Evolutionary conservation across 2,329 filamentous ascomycete species (phyloP).

Genomic region (Aspergillus sp.): DNA sequence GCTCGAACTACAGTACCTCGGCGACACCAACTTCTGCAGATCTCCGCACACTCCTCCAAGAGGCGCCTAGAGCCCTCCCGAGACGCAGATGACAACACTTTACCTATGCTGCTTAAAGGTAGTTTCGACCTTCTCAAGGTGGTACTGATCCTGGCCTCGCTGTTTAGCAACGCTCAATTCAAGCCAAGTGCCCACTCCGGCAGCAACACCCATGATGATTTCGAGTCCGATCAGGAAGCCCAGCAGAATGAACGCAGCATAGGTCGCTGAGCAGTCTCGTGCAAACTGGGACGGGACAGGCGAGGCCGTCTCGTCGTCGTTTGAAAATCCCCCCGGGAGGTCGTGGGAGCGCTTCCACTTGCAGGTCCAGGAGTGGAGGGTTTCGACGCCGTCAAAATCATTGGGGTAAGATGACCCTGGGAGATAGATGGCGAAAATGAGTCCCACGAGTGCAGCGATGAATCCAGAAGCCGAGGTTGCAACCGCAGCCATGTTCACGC

Average conservation of each 20-base stretch:
- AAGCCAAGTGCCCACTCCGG: conserved; percentile 36
- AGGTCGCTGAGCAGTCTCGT: conserved; percentile 43
- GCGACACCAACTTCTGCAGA: background rate
- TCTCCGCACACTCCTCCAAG: background rate
- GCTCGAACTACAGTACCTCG: background rate
- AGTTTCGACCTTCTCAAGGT: conserved; percentile 35
- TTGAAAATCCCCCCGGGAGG: conserved; percentile 14
- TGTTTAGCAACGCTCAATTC: conserved; percentile 35
- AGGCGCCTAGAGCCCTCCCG: background rate
- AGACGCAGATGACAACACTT: background rate
- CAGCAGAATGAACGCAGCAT: conserved; percentile 42
- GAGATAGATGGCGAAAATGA: conserved; percentile 40
- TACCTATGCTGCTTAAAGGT: conserved; percentile 29
- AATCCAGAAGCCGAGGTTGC: conserved; percentile 41
- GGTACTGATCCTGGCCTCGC: conserved; percentile 28
- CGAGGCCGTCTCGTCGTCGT: conserved; percentile 19
- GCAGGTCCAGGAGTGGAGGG: conserved; percentile 48
- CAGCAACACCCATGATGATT: conserved; percentile 37
- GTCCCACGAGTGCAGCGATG: conserved; percentile 37
- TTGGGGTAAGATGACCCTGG: conserved; percentile 34
- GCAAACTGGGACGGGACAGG: conserved; percentile 41
- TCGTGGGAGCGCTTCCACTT: conserved; percentile 38
- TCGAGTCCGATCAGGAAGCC: conserved; percentile 41
- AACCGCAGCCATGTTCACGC: conserved; percentile 40
- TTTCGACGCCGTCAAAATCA: conserved; percentile 40